Percentiles rank a stretch among this genome's conserved stretches.
Conservation (phyloP, 805 yeast species). For the Wickerhamomyces silvicola region DNA sequence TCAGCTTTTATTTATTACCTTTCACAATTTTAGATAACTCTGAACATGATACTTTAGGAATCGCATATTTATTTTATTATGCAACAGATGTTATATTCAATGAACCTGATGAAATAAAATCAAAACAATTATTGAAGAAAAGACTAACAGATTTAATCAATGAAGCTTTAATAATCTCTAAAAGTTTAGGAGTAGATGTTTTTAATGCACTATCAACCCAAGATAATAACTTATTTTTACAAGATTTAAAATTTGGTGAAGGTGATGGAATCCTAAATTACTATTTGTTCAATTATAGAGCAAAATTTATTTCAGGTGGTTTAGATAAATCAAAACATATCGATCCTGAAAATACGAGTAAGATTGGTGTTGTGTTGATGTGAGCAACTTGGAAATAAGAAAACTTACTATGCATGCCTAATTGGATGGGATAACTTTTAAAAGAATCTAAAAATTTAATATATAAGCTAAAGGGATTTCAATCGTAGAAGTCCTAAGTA, state of each 20-base stretch:
- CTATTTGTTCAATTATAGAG: conserved; percentile 85
- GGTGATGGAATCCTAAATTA: conserved; percentile 93
- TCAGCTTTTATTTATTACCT: conserved; percentile 85
- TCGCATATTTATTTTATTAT: conserved; percentile 87
- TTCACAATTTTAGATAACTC: conserved; percentile 71
- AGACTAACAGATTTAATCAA: conserved; percentile 57
- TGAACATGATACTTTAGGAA: conserved; percentile 60
- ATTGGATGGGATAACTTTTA: no score
- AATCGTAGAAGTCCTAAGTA: no score
- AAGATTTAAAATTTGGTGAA: conserved; percentile 78
- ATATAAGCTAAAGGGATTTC: no score
- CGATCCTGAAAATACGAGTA: conserved; percentile 56
- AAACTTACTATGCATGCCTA: no score
- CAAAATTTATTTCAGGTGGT: conserved; percentile 80
- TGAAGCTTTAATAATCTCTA: conserved; percentile 75
- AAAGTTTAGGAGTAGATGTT: conserved; percentile 69
- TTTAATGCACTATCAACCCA: conserved; percentile 89
- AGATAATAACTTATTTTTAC: conserved; percentile 80
- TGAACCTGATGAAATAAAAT: conserved; percentile 32
- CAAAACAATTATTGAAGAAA: conserved; percentile 39
- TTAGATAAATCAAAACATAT: conserved; percentile 49
- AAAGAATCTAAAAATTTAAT: no score
- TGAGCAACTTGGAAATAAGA: no score
- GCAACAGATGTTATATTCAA: conserved; percentile 62
- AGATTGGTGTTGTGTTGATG: conserved; percentile 85